phyloP scores from a whole-genome alignment of 1,139 yeast genomes.

The Yamadazyma trypodendri region DNA sequence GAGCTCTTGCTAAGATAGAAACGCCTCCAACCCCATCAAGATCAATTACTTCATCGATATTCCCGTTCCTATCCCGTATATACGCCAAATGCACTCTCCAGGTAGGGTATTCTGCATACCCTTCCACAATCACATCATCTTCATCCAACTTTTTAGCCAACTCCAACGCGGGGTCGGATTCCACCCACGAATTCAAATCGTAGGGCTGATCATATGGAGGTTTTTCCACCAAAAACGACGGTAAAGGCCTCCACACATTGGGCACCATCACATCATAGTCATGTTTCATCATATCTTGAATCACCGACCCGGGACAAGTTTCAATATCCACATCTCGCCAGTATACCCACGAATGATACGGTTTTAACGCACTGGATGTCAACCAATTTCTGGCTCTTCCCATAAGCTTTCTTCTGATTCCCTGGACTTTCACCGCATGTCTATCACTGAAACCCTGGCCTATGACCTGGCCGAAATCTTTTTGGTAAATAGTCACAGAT shows the following conservation, averaged over 20 bases:
- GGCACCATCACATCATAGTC: slow-evolving; percentile 84
- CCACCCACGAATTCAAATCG: slow-evolving; percentile 88
- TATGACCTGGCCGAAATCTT: slow-evolving; percentile 81
- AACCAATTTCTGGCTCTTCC: slow-evolving; percentile 91
- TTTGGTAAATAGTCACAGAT: slow-evolving; percentile 70
- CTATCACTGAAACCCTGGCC: slow-evolving; percentile 90
- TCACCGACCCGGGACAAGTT: slow-evolving; percentile 74
- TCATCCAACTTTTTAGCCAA: slow-evolving; percentile 67
- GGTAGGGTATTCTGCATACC: slow-evolving; percentile 86
- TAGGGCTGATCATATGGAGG: slow-evolving; percentile 87
- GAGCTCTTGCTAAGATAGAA: slow-evolving; percentile 78
- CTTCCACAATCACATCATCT: slow-evolving; percentile 89
- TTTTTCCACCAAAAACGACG: slow-evolving; percentile 70
- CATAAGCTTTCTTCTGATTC: slow-evolving; percentile 82
- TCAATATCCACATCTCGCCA: slow-evolving; percentile 94
- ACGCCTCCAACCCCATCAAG: slow-evolving; percentile 93
- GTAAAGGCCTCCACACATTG: slow-evolving; percentile 87
- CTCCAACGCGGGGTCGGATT: slow-evolving; percentile 67
- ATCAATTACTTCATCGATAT: slow-evolving; percentile 64
- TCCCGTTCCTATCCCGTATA: slow-evolving; percentile 61
- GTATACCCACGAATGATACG: slow-evolving; percentile 91
- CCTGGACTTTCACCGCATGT: slow-evolving; percentile 88
- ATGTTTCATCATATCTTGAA: slow-evolving; percentile 73
- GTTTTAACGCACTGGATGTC: slow-evolving; percentile 69
- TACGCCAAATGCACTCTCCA: slow-evolving; percentile 85